Base-by-base conservation (phyloP, 306 rosid genomes). In the Calophaca sinica region DNA sequence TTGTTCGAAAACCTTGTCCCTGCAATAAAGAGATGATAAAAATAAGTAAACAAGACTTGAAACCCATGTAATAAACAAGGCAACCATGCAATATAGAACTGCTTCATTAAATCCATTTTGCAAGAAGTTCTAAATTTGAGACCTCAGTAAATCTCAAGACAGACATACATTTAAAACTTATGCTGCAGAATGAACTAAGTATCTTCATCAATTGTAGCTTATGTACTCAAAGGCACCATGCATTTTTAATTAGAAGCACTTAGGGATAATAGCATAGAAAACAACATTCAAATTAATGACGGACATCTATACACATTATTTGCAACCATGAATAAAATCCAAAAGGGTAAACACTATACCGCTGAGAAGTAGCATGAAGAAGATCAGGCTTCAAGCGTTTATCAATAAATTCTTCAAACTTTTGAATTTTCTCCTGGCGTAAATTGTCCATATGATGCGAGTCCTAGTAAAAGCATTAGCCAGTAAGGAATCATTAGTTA, bases 1-100 rank as follows among this genome's bases (percentile, higher is more conserved):
- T 74, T 92, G 97, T 65, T 92, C 99, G 78, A 94, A 92, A 74
- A 94, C 93, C 80, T 87, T 87, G 89, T 94, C 96, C 89, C 97
- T 94, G 96, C 82, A 75, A 76, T 68, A 57, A 38, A 38, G 39
- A 70, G 26, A 77, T 9, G 33, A 46, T 5, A 42, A 63, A 82
- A 73, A 59, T 7, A 44, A 72, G 39, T 36, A 61, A 10, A 57
- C 6, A 41, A 39, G 58, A 58, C 35, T 20, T n/a, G 14, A 73
- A 36, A 80, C 20, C 44, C 7, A 36, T 72, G 74, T 26, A 78
- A 77, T 41, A 76, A 67, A 51, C 76, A 57, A 71, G 62, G 36
- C 11, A 63, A 76, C 26, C 13, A 14, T 48, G 14, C 77, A 65
- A 50, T 32, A 36, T 35, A 48, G 6, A 50, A 63, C 6, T 50